Conservation (phyloP, 2,329 filamentous ascomycete species). For the Parafenestella ontariensis region DNA sequence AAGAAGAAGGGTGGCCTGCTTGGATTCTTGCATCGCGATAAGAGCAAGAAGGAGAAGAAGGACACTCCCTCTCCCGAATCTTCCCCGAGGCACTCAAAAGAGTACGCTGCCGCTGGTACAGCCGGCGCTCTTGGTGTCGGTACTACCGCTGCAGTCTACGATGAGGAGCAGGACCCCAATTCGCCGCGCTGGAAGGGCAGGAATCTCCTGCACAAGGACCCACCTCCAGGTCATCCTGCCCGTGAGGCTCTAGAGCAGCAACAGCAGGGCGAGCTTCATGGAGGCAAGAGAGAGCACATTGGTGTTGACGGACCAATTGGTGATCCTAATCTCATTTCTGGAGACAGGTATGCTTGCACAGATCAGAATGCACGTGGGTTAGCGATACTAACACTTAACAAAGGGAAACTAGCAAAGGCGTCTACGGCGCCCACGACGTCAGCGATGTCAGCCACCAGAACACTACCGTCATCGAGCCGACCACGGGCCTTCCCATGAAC, state of each 20-base stretch:
- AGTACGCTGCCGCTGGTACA: conserved; percentile 26
- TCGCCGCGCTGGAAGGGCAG: conserved; percentile 35
- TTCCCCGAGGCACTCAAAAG: not conserved
- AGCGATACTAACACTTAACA: not conserved
- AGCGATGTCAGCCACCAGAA: conserved; percentile 25
- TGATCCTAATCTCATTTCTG: conserved; percentile 30
- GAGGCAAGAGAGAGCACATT: conserved; percentile 34
- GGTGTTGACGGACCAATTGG: conserved; percentile 43
- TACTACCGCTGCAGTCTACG: conserved; percentile 25
- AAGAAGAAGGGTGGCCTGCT: conserved; percentile 50
- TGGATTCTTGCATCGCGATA: conserved; percentile 52
- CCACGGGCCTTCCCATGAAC: conserved; percentile 52
- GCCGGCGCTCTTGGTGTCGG: conserved; percentile 30
- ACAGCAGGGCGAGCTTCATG: conserved; percentile 8
- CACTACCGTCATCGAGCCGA: conserved; percentile 44
- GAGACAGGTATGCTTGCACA: conserved; percentile 35
- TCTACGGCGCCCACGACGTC: conserved; percentile 29
- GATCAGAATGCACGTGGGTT: not conserved
- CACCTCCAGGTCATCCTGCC: conserved; percentile 46
- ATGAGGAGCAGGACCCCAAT: conserved; percentile 23
- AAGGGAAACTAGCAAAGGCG: conserved; percentile 23
- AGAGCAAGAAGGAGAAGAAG: conserved; percentile 46
- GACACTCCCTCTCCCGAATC: conserved; percentile 17
- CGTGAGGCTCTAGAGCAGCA: conserved; percentile 35
- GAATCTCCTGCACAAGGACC: conserved; percentile 52